These are phyloP conservation scores for Naganishia albida DNA, from an alignment of 1,284 basidiomycete genomes.

Conservation along the genomic window DNA sequence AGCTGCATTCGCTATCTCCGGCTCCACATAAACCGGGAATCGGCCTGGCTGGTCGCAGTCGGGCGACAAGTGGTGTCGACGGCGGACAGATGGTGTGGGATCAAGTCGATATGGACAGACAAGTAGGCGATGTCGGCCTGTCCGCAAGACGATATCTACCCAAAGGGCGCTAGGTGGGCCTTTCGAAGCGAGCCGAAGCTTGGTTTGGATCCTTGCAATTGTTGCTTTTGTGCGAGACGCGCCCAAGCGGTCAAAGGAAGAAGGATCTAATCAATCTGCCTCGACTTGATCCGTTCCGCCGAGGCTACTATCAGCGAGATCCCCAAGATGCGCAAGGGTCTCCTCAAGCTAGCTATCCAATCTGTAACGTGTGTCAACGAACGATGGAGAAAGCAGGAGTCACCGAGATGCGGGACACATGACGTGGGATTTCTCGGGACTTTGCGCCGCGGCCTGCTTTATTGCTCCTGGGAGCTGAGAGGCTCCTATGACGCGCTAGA, in stretches of 20 bases:
- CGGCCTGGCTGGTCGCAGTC: neutral
- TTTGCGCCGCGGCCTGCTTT: too few relatives aligned
- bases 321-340: neutral
- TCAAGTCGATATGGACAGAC: neutral
- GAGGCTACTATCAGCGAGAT: neutral
- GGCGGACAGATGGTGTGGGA: neutral
- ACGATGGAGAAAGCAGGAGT: too few relatives aligned
- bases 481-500: too few relatives aligned
- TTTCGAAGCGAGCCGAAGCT: constrained; percentile 2
- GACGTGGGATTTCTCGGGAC: too few relatives aligned
- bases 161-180: constrained; percentile 8
- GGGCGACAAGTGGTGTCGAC: neutral
- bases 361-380: too few relatives aligned
- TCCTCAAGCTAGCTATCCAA: too few relatives aligned
- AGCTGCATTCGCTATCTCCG: constrained; percentile 23
- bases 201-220: neutral
- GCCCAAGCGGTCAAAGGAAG: constrained; percentile 3
- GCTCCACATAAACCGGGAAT: constrained; percentile 20
- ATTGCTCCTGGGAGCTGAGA: too few relatives aligned
- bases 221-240: constrained; percentile 20
- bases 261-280: constrained; percentile 1
- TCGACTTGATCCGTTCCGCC: neutral
- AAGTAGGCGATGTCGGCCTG: neutral
- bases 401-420: too few relatives aligned
- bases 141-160: neutral